Evolutionary conservation across 305 asterid species (phyloP).

Genomic region (Fraxinus paxiana): DNA sequence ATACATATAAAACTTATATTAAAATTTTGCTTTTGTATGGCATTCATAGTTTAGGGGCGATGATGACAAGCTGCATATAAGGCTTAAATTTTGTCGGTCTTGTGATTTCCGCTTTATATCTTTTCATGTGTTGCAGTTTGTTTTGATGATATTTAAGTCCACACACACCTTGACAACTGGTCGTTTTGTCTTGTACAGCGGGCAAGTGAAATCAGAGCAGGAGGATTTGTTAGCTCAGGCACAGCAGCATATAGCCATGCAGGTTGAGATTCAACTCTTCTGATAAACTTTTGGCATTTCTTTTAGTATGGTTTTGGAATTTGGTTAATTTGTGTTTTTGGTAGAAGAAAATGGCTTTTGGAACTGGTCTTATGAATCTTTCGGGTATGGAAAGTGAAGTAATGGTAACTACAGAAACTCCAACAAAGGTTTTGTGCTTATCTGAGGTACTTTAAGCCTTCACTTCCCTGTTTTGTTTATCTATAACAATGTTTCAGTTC

Average conservation of each 20-base stretch:
- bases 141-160: slow-evolving; percentile 7
- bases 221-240: slow-evolving; percentile 61
- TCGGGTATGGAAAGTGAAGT: slow-evolving; percentile 28
- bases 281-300: neutral
- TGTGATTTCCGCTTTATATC: slow-evolving; percentile 3
- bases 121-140: neutral
- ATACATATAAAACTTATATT: neutral
- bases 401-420: slow-evolving; percentile 27
- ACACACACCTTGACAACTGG: slow-evolving; percentile 12
- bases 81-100: neutral
- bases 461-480: slow-evolving; percentile 5
- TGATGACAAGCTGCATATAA: neutral
- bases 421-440: slow-evolving; percentile 58
- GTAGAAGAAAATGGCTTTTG: slow-evolving; percentile 54
- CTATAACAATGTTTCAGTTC: slow-evolving; percentile 11
- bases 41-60: neutral
- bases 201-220: slow-evolving; percentile 60
- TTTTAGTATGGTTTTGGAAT: neutral
- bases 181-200: slow-evolving; percentile 33
- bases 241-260: slow-evolving; percentile 66
- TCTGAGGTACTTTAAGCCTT: slow-evolving; percentile 36
- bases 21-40: neutral
- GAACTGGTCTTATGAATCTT: slow-evolving; percentile 39
- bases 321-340: slow-evolving; percentile 26
- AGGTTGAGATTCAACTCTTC: slow-evolving; percentile 37